These are phyloP conservation scores for Nakazawaea wyomingensis DNA, from an alignment of 805 yeast species.

Conservation along the genomic window DNA sequence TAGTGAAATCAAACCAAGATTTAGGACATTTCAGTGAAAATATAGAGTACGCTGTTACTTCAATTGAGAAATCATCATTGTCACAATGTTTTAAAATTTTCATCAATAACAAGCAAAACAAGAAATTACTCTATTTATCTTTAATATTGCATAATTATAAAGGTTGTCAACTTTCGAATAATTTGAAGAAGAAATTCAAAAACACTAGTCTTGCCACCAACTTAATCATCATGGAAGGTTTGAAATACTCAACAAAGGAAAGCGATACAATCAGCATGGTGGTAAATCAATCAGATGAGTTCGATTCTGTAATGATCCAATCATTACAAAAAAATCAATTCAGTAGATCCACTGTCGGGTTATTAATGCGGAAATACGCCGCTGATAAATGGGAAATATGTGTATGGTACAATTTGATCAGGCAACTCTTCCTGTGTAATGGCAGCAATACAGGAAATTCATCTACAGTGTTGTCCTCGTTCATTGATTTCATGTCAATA, in stretches of 20 bases:
- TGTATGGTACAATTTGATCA: slow-evolving; percentile 28
- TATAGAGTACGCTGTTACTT: no score
- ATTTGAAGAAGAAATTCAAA: slow-evolving; percentile 27
- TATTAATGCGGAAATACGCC: slow-evolving; percentile 48
- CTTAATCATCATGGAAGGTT: slow-evolving; percentile 58
- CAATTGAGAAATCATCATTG: slow-evolving; percentile 8
- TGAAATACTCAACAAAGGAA: slow-evolving; percentile 57
- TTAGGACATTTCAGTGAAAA: slow-evolving; percentile 13
- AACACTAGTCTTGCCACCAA: slow-evolving; percentile 36
- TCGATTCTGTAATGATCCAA: slow-evolving; percentile 22
- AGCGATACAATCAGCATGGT: slow-evolving; percentile 46
- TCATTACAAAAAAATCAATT: slow-evolving; percentile 19
- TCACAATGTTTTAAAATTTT: slow-evolving; percentile 1
- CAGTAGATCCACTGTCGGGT: slow-evolving; percentile 56
- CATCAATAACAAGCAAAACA: slow-evolving; percentile 13
- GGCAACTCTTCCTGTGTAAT: no score
- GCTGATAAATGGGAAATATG: slow-evolving; percentile 41
- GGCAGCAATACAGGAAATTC: no score
- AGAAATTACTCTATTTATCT: slow-evolving; percentile 40
- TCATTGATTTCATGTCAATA: slow-evolving; percentile 29
- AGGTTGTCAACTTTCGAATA: slow-evolving; percentile 29
- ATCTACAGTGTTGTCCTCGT: no score
- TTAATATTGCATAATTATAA: slow-evolving; percentile 48
- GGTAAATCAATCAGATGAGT: slow-evolving; percentile 27
- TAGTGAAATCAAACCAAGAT: slow-evolving; percentile 16